Evolutionary conservation across 208 protist genomes (phyloP).

Genomic region (Wallacemonas sp.): DNA sequence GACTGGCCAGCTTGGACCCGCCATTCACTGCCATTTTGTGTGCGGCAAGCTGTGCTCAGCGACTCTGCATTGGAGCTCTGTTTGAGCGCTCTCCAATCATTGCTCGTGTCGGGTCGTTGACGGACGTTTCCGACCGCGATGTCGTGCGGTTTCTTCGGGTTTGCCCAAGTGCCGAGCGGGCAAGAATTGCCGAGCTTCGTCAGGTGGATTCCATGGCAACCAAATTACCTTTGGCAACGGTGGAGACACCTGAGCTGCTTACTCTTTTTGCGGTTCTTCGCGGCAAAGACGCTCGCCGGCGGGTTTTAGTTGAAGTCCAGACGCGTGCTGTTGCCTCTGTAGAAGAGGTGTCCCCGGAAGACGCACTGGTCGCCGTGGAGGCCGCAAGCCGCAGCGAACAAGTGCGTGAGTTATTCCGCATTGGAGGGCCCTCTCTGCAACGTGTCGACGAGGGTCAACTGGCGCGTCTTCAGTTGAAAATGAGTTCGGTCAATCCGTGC

Average conservation of each 20-base stretch:
- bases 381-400: constrained; percentile 24
- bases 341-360: constrained; percentile 40
- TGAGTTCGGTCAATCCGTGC: constrained; percentile 26
- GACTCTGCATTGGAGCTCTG: neutral
- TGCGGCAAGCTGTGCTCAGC: constrained; percentile 1
- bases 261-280: constrained; percentile 3
- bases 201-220: neutral
- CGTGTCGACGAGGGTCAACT: constrained; percentile 49
- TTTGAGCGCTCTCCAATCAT: constrained; percentile 5
- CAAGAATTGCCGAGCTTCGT: neutral
- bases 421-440: constrained; percentile 28
- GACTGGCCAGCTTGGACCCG: neutral
- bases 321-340: constrained; percentile 17
- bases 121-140: neutral
- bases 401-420: constrained; percentile 43
- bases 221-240: neutral
- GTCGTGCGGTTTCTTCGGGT: neutral
- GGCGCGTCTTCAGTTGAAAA: constrained; percentile 56
- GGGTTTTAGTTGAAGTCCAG: constrained; percentile 10
- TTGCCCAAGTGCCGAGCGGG: neutral
- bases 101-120: neutral
- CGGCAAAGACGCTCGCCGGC: neutral
- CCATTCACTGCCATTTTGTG: constrained; percentile 1
- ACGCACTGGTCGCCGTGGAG: constrained; percentile 55
- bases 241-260: constrained; percentile 7